A percentile compares a stretch with the other conserved stretches of the same genome.
Conservation (phyloP, 225 moss, liverwort and hornwort species). For the Polytrichum commune region DNA sequence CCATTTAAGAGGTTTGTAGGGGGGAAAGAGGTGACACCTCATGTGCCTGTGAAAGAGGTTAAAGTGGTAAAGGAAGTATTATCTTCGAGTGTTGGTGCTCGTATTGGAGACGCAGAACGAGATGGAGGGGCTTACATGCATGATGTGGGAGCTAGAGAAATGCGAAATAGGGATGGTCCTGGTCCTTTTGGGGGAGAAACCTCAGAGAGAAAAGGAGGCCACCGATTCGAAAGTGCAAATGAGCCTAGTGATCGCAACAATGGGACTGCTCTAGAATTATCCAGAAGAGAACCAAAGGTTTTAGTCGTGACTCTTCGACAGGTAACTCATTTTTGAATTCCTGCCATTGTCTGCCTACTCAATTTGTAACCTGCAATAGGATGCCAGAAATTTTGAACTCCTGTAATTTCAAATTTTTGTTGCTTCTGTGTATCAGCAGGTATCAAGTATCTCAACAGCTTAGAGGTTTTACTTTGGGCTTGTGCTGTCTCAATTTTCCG, state of each 20-base stretch:
- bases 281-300: constrained; percentile 21
- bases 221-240: neutral
- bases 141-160: constrained; percentile 35
- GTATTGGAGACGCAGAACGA: constrained; percentile 11
- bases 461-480: too few species aligned
- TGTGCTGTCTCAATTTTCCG: too few species aligned
- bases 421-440: too few species aligned
- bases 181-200: constrained; percentile 18
- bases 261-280: constrained; percentile 14
- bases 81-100: constrained; percentile 13
- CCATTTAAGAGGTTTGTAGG: constrained; percentile 80
- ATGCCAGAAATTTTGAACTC: too few species aligned
- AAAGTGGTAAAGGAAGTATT: constrained; percentile 50
- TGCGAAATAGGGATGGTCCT: constrained; percentile 28
- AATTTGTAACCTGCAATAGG: neutral
- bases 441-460: too few species aligned
- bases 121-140: constrained; percentile 26
- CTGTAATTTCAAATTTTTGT: too few species aligned
- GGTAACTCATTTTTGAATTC: constrained; percentile 4
- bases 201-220: constrained; percentile 21
- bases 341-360: too few species aligned
- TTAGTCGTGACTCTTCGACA: constrained; percentile 49
- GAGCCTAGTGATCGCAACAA: constrained; percentile 28
- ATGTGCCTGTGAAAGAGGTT: constrained; percentile 25
- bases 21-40: constrained; percentile 57